A percentile compares a stretch with the other conserved stretches of the same genome.
Conservation (phyloP, 129 eudicot species). For the Saposhnikovia divaricata region DNA sequence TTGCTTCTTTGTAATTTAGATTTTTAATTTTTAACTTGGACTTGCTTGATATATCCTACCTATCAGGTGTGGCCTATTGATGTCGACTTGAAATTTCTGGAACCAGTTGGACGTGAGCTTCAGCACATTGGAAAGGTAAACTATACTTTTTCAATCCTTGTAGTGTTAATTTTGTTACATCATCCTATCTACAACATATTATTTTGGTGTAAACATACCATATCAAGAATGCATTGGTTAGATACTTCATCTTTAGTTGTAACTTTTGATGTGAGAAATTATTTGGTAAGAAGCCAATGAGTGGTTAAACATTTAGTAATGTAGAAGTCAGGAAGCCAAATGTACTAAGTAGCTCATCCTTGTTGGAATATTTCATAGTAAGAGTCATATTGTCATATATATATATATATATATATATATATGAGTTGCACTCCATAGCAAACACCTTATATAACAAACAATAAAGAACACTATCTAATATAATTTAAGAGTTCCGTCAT, state of each 20-base stretch:
- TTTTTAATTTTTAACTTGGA: background rate
- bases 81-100: conserved; percentile 71
- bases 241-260: background rate
- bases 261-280: background rate
- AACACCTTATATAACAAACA: no score
- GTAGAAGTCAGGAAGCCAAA: background rate
- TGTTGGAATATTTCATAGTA: background rate
- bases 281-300: background rate
- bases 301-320: background rate
- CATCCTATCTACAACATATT: background rate
- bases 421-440: no score
- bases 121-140: conserved; percentile 69
- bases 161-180: background rate
- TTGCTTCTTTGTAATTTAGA: background rate
- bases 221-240: background rate
- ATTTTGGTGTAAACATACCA: background rate
- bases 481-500: no score
- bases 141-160: background rate
- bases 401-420: no score
- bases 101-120: conserved; percentile 86
- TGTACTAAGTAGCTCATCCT: background rate
- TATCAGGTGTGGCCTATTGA: conserved; percentile 85
- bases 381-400: background rate
- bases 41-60: background rate
- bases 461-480: no score